Base-by-base conservation (phyloP, 164 flowering plant species). In the Vitis riparia region DNA sequence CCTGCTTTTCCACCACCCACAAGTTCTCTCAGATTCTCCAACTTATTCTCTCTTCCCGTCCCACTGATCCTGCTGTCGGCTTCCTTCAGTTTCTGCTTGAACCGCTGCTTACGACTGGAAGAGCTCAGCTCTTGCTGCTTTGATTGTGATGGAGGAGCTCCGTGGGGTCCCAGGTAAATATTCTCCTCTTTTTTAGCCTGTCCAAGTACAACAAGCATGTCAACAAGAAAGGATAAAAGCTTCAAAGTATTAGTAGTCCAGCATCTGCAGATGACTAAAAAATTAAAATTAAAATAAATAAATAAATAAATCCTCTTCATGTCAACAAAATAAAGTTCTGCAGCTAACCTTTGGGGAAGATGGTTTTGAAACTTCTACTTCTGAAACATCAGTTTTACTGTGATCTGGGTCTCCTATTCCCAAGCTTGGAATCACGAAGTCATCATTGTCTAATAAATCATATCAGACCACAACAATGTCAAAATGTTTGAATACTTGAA, bases 101-200 rank as follows among this genome's bases (percentile, higher is more conserved):
- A 82, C 63, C 79, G 84, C 82, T 93, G 93, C 83, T 90, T 93
- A 8, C 94, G 98, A 53, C 78, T 83, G 1, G 82, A 55, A 14
- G 83, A 8, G 55, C 76, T 85, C 48, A 67, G 73, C 57, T 90
- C 94, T 70, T 83, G 93, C 65, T 81, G 92, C 79, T 89, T 88
- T 55, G 83, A 74, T 59, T 84, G 96, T 32, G 86, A 86, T n/a
- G 97, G 97, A 57, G 92, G 97, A 5, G 94, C 97, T 2, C 94
- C 97, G 82, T 91, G 97, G 16, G 97, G 99, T 71, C 97, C 99
- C 70, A 95, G 77, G 68, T 95, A 91, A 70, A 91, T 91, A 29
- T 80, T 87, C 68, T 93, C 91, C 78, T 90, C 91, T 56, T 67
- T 78, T 53, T 75, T 78, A 67, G 70, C 78, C 95, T 89, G 84